phyloP scores from a whole-genome alignment of 1,139 yeast genomes.

The Scheffersomyces parashehatae region DNA sequence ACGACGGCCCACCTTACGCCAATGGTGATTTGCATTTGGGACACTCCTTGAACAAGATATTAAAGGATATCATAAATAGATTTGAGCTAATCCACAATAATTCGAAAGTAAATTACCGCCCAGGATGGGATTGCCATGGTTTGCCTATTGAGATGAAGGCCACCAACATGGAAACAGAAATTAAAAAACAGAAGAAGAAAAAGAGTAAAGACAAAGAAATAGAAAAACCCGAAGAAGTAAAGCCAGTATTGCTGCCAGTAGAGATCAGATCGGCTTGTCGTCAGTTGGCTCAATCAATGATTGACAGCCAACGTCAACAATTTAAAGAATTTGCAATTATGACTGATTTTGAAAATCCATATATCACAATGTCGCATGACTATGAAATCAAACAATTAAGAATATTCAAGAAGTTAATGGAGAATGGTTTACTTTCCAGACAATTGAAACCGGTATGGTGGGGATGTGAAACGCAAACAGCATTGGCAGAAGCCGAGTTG shows the following conservation, averaged over 20 bases:
- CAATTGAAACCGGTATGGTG: conserved; percentile 95
- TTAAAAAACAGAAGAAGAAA: conserved; percentile 29
- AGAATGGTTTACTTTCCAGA: conserved; percentile 69
- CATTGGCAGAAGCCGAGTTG: conserved; percentile 93
- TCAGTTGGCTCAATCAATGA: conserved; percentile 65
- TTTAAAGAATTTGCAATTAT: conserved; percentile 75
- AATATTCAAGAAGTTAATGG: conserved; percentile 66
- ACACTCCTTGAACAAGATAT: conserved; percentile 85
- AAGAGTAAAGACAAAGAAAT: conserved; percentile 14
- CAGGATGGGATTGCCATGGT: conserved; percentile 99
- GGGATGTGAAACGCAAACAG: conserved; percentile 94
- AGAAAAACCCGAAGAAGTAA: conserved; percentile 23
- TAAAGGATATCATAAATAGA: conserved; percentile 83
- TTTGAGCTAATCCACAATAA: conserved; percentile 61
- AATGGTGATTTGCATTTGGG: conserved; percentile 94
- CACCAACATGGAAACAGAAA: conserved; percentile 38
- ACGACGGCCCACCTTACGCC: conserved; percentile 99
- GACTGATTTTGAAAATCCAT: conserved; percentile 77
- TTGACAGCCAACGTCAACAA: conserved; percentile 59
- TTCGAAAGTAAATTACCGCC: conserved; percentile 65
- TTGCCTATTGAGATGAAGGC: conserved; percentile 93
- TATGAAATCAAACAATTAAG: conserved; percentile 76
- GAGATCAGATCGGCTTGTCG: conserved; percentile 67
- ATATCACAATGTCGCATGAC: conserved; percentile 67
- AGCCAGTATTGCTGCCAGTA: conserved; percentile 28